Evolutionary conservation across 345 rosid genomes (phyloP).

Genomic region (Abelmoschus esculentus): DNA sequence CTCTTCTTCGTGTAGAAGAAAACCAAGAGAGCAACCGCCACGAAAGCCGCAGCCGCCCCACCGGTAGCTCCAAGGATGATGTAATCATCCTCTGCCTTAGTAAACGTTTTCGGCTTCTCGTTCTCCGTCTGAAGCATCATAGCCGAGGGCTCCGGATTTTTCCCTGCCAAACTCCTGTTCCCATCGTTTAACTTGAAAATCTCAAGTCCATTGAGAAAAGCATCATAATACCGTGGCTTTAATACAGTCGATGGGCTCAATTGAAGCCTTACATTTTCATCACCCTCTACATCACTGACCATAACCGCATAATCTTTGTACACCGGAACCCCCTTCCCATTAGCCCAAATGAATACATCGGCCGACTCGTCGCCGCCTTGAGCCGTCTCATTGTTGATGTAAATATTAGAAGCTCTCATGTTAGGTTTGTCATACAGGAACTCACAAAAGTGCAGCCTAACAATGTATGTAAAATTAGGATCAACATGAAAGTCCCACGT

Average conservation of each 20-base stretch:
- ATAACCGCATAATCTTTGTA: slow-evolving; percentile 52
- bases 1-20: slow-evolving; percentile 34
- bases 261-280: slow-evolving; percentile 7
- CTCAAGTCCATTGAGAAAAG: slow-evolving; percentile 61
- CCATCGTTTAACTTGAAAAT: slow-evolving; percentile 53
- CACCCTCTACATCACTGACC: slow-evolving; percentile 25
- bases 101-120: slow-evolving; percentile 11
- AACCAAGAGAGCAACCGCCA: slow-evolving; percentile 44
- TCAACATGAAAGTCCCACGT: slow-evolving; percentile 73
- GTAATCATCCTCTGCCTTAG: neutral
- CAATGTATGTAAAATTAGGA: slow-evolving; percentile 50
- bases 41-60: slow-evolving; percentile 43
- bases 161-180: slow-evolving; percentile 46
- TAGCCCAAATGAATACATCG: slow-evolving; percentile 58
- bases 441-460: slow-evolving; percentile 80
- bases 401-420: slow-evolving; percentile 52
- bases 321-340: slow-evolving; percentile 32
- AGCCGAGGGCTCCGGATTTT: slow-evolving; percentile 50
- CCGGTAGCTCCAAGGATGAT: slow-evolving; percentile 43
- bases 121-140: slow-evolving; percentile 38
- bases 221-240: slow-evolving; percentile 41
- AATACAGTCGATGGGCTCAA: slow-evolving; percentile 38
- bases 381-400: slow-evolving; percentile 56
- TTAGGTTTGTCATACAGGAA: slow-evolving; percentile 34
- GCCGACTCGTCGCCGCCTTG: slow-evolving; percentile 27